Conservation (phyloP, 139 green algal genomes). For the Micractinium sp. region DNA sequence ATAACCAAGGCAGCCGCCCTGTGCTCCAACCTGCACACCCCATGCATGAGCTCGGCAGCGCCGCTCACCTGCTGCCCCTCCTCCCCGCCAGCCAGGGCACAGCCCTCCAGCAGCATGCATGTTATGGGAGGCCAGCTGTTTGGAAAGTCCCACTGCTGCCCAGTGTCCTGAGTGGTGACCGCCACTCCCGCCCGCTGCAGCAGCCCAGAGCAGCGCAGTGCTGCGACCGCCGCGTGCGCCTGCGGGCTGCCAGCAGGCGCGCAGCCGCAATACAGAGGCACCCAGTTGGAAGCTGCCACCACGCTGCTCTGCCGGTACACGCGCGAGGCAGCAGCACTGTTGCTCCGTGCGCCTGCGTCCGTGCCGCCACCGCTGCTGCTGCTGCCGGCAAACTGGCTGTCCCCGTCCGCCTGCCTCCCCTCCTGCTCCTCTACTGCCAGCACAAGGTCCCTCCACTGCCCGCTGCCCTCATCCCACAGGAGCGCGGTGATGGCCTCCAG, state of each 20-base stretch:
- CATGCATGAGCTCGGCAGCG: too few species aligned
- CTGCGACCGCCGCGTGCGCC: slow-evolving; percentile 19
- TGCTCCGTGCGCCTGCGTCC: slow-evolving; percentile 3
- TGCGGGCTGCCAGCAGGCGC: slow-evolving; percentile 11
- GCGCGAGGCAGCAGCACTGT: not conserved
- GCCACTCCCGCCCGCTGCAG: slow-evolving; percentile 64
- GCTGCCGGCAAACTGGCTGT: not conserved
- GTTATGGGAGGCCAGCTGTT: slow-evolving; percentile 95
- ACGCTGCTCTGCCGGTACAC: not conserved
- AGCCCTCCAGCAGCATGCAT: slow-evolving; percentile 74
- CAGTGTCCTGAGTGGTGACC: slow-evolving; percentile 66
- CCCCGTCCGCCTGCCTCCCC: not conserved
- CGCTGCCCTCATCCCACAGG: slow-evolving; percentile 70
- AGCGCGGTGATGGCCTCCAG: slow-evolving; percentile 67
- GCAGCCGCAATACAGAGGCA: slow-evolving; percentile 83
- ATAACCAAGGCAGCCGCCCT: too few species aligned
- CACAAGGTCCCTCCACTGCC: slow-evolving; percentile 79
- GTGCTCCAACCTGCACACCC: too few species aligned
- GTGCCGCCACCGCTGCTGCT: not conserved
- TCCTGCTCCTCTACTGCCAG: slow-evolving; percentile 31
- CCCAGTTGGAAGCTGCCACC: slow-evolving; percentile 81
- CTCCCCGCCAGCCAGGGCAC: not conserved
- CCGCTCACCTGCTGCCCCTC: slow-evolving; percentile 17
- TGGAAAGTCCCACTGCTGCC: slow-evolving; percentile 96
- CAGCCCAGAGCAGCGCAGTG: slow-evolving; percentile 51